Percentiles rank a stretch among this genome's conserved stretches.
These are phyloP conservation scores for Pistacia integerrima DNA, from an alignment of 345 rosid species.

Conservation along the genomic window DNA sequence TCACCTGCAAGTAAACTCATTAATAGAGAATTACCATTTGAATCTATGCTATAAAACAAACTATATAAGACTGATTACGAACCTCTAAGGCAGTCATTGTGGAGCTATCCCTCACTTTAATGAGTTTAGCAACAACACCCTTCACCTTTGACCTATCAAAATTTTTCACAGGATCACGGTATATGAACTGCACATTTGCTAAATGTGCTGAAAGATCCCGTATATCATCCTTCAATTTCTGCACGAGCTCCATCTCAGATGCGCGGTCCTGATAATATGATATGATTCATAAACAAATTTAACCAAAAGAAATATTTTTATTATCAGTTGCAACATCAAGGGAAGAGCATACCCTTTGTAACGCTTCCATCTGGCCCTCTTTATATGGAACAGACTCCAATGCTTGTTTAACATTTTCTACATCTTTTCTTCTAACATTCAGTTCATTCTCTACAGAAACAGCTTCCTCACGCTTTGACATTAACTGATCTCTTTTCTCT, in stretches of 20 bases:
- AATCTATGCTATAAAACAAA: slow-evolving; percentile 12
- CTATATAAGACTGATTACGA: slow-evolving; percentile 17
- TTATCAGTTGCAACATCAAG: slow-evolving; percentile 10
- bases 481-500: slow-evolving; percentile 67
- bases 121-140: slow-evolving; percentile 93
- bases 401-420: slow-evolving; percentile 52
- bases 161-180: slow-evolving; percentile 79
- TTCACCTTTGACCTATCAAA: slow-evolving; percentile 94
- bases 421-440: slow-evolving; percentile 61
- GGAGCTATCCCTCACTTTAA: slow-evolving; percentile 79
- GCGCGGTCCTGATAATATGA: slow-evolving; percentile 61
- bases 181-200: slow-evolving; percentile 83
- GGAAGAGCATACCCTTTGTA: slow-evolving; percentile 66
- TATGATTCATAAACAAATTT: slow-evolving; percentile 15
- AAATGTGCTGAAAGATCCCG: slow-evolving; percentile 70
- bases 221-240: slow-evolving; percentile 78
- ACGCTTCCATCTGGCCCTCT: slow-evolving; percentile 86
- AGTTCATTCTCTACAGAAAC: slow-evolving; percentile 74
- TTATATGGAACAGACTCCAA: slow-evolving; percentile 67
- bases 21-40: slow-evolving; percentile 20
- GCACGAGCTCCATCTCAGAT: slow-evolving; percentile 62
- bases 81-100: slow-evolving; percentile 97
- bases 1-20: slow-evolving; percentile 55
- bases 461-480: slow-evolving; percentile 84
- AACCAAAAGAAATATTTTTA: slow-evolving; percentile 20